Percentiles rank a stretch among this genome's conserved stretches.
These are phyloP conservation scores for Hyaloscypha hepaticicola DNA, from an alignment of 495 filamentous ascomycete species.

Conservation along the genomic window DNA sequence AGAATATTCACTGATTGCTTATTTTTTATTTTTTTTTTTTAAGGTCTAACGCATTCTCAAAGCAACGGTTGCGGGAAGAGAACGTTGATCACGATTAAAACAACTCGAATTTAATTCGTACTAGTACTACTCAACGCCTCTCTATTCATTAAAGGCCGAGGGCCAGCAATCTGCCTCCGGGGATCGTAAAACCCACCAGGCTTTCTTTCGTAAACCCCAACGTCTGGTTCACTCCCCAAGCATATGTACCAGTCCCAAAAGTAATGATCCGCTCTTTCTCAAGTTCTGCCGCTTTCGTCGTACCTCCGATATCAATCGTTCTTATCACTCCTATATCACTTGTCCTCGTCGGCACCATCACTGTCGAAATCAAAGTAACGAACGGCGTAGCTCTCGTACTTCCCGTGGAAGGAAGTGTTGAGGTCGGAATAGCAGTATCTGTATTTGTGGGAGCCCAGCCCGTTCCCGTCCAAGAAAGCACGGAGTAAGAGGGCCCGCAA, in stretches of 20 bases:
- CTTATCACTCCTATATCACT: neutral
- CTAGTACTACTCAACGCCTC: too few relatives aligned
- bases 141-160: too few relatives aligned
- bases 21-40: too few relatives aligned
- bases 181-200: neutral
- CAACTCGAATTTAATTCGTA: too few relatives aligned
- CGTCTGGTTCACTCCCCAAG: neutral
- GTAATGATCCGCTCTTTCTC: neutral
- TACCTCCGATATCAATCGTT: too few relatives aligned
- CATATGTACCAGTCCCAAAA: neutral
- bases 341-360: neutral
- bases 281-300: neutral
- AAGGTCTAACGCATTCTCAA: too few relatives aligned
- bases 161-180: too few relatives aligned
- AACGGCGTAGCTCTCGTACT: neutral
- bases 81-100: too few relatives aligned
- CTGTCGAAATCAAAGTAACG: neutral
- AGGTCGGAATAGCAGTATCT: neutral
- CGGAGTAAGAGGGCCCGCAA: neutral
- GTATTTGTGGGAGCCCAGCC: neutral
- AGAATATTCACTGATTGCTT: too few relatives aligned
- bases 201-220: neutral
- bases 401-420: neutral
- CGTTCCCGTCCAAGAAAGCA: neutral
- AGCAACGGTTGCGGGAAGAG: too few relatives aligned